phyloP scores from a whole-genome alignment of 495 filamentous ascomycete genomes.

The Gamarada debralockiae region DNA sequence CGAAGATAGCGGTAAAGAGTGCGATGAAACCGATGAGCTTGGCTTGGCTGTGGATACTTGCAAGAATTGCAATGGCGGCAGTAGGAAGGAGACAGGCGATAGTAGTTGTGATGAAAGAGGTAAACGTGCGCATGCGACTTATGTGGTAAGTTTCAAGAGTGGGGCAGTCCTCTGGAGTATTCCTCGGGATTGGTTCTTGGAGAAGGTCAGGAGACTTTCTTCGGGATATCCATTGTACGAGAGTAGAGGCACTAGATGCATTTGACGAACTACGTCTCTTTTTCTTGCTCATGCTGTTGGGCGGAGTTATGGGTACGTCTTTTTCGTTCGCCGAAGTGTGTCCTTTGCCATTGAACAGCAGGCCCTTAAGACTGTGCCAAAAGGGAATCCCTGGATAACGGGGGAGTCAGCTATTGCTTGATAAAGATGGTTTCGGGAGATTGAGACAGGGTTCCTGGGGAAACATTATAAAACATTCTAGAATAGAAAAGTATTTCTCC shows the following conservation, averaged over 20 bases:
- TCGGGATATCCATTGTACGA: no score
- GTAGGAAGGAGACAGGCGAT: conserved; percentile 22
- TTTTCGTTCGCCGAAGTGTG: no score
- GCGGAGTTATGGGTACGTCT: no score
- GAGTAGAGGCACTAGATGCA: no score
- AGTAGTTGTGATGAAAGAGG: conserved; percentile 10
- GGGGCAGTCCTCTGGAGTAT: not conserved
- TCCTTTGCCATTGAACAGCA: no score
- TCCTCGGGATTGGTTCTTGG: not conserved
- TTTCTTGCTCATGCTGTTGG: no score
- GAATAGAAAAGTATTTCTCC: not conserved
- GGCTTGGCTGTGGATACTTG: not conserved
- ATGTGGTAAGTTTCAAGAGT: conserved; percentile 6
- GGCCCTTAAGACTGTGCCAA: no score
- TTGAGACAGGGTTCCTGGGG: not conserved
- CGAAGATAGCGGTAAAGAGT: conserved; percentile 19
- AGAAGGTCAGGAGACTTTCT: no score
- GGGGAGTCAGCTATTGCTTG: no score
- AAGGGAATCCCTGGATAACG: no score
- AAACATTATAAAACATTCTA: not conserved
- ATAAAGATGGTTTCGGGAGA: no score
- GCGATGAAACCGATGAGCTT: conserved; percentile 15
- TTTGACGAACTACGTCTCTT: no score
- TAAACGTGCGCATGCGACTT: conserved; percentile 2
- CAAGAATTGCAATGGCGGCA: conserved; percentile 17